Percentiles rank a stretch among this genome's conserved stretches.
phyloP scores from a whole-genome alignment of 1,139 yeast species.

The Lizanozyma gosingica region DNA sequence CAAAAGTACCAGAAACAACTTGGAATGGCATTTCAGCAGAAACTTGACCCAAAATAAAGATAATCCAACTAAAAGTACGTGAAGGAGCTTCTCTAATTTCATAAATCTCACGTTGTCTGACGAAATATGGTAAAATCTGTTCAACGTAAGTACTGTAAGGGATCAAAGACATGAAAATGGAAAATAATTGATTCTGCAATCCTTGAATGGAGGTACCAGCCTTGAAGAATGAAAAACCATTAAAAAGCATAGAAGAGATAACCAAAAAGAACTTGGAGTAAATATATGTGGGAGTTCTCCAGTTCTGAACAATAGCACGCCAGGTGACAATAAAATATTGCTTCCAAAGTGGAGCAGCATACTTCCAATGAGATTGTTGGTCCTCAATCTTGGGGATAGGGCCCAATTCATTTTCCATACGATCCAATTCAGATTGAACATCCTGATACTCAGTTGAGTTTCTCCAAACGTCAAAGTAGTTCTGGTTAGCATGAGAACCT shows the following conservation, averaged over 20 bases:
- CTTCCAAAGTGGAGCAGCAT: constrained; percentile 35
- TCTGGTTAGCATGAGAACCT: constrained; percentile 56
- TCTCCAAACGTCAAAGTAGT: constrained; percentile 61
- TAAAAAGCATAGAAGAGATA: constrained; percentile 45
- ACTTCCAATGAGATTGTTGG: constrained; percentile 25
- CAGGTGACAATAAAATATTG: constrained; percentile 46
- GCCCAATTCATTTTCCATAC: constrained; percentile 38
- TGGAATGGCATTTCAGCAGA: constrained; percentile 30
- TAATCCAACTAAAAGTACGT: constrained; percentile 41
- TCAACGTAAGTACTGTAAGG: constrained; percentile 56
- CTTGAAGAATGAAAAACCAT: constrained; percentile 69
- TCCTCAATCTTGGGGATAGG: constrained; percentile 25
- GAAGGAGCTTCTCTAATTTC: constrained; percentile 88
- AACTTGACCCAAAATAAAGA: constrained; percentile 30
- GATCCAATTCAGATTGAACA: constrained; percentile 30
- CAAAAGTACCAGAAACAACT: constrained; percentile 23
- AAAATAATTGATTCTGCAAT: constrained; percentile 56
- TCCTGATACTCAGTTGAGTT: constrained; percentile 45
- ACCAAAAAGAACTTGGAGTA: constrained; percentile 57
- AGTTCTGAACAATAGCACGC: constrained; percentile 55
- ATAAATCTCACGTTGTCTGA: constrained; percentile 66
- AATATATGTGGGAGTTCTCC: constrained; percentile 69
- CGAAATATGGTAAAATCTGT: constrained; percentile 67
- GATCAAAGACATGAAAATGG: constrained; percentile 60
- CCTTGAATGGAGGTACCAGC: constrained; percentile 55